Evolutionary conservation across 805 yeast genomes (phyloP).

Genomic region (Lipomyces yamadae): DNA sequence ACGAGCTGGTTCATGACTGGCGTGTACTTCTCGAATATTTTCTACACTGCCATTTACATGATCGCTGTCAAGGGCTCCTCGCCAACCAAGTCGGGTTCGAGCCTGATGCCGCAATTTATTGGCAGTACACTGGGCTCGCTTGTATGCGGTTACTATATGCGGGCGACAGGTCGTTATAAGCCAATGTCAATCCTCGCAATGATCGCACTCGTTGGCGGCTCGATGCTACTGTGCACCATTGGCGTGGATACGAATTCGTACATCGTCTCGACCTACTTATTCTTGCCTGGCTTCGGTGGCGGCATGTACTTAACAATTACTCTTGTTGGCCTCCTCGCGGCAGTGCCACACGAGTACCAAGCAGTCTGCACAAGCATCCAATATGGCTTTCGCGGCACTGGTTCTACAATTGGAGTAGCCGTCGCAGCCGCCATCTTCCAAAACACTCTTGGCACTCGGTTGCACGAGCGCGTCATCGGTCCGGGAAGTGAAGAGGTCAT

Average conservation of each 20-base stretch:
- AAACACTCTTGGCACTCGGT: constrained; percentile 43
- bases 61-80: constrained; percentile 57
- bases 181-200: constrained; percentile 53
- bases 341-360: constrained; percentile 70
- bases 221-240: constrained; percentile 45
- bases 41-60: constrained; percentile 72
- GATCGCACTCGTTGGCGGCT: constrained; percentile 54
- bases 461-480: constrained; percentile 37
- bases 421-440: constrained; percentile 63
- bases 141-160: constrained; percentile 68
- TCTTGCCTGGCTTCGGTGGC: constrained; percentile 65
- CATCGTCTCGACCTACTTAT: constrained; percentile 49
- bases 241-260: constrained; percentile 33
- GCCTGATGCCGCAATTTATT: constrained; percentile 59
- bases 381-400: constrained; percentile 83
- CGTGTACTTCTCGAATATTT: constrained; percentile 65
- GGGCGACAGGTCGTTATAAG: constrained; percentile 67
- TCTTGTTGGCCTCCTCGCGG: constrained; percentile 72
- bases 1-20: constrained; percentile 74
- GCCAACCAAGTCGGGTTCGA: constrained; percentile 61
- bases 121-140: constrained; percentile 74
- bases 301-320: constrained; percentile 72
- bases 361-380: constrained; percentile 91
- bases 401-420: constrained; percentile 80
- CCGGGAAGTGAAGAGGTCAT: constrained; percentile 31